phyloP scores from a whole-genome alignment of 352 stramenopile genomes.

The Globisporangium middletonii region DNA sequence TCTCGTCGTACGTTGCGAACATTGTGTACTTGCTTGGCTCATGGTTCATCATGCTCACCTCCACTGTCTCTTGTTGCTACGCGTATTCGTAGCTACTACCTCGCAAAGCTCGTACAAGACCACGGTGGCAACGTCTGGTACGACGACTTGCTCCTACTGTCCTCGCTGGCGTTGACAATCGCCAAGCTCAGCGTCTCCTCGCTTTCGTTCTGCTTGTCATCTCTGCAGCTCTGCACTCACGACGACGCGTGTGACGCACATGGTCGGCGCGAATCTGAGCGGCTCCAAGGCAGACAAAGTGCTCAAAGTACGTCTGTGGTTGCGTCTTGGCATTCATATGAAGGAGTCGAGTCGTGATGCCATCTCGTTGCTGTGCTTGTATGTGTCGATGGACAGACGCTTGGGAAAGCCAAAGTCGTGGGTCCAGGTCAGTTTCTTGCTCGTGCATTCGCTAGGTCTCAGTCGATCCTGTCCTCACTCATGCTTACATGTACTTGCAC shows the following conservation, averaged over 20 bases:
- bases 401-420: slow-evolving; percentile 60
- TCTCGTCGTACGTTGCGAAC: slow-evolving; percentile 51
- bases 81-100: slow-evolving; percentile 48
- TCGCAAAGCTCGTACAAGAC: slow-evolving; percentile 74
- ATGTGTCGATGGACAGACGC: slow-evolving; percentile 22
- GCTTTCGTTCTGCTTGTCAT: too few relatives aligned
- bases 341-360: neutral
- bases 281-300: slow-evolving; percentile 67
- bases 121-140: slow-evolving; percentile 70
- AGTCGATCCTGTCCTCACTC: neutral
- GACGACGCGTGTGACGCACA: slow-evolving; percentile 66
- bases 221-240: slow-evolving; percentile 24
- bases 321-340: neutral
- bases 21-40: neutral
- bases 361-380: neutral
- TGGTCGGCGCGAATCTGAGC: slow-evolving; percentile 74
- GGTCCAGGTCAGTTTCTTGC: slow-evolving; percentile 31
- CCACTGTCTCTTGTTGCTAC: neutral
- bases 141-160: slow-evolving; percentile 4
- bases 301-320: slow-evolving; percentile 36
- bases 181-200: neutral
- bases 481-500: neutral
- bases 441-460: neutral
- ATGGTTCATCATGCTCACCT: neutral
- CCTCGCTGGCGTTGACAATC: neutral